Conservation (phyloP, 352 stramenopile genomes). For the Globisporangium lucens region DNA sequence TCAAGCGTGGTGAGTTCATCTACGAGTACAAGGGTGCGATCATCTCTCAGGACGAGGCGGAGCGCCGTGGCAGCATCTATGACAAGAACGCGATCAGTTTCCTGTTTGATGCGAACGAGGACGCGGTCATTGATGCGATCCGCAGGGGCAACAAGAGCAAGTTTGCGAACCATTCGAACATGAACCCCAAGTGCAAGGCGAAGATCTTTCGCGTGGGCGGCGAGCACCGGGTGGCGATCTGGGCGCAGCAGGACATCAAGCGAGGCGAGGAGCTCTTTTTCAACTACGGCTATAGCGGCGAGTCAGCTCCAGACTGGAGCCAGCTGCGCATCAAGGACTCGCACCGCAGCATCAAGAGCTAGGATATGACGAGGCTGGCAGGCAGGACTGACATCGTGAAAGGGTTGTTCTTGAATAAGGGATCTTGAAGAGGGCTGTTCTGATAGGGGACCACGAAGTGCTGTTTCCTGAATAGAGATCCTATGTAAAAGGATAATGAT, state of each 20-base stretch:
- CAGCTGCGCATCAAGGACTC: conserved; percentile 43
- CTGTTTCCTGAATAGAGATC: not conserved
- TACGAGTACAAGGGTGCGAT: conserved; percentile 68
- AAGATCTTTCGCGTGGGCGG: conserved; percentile 82
- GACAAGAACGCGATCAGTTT: conserved; percentile 87
- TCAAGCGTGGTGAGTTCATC: conserved; percentile 66
- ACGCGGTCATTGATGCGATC: conserved; percentile 89
- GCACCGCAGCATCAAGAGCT: conserved; percentile 9
- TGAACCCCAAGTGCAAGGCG: conserved; percentile 74
- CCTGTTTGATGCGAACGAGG: conserved; percentile 90
- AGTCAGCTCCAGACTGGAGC: conserved; percentile 63
- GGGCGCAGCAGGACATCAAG: conserved; percentile 85
- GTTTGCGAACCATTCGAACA: conserved; percentile 81
- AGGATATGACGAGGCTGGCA: not conserved
- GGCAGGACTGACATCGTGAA: too few relatives aligned
- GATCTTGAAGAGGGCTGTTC: not conserved
- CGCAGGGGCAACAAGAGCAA: conserved; percentile 93
- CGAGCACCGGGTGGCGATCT: conserved; percentile 91
- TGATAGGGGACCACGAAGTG: not conserved
- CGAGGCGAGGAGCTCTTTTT: conserved; percentile 75
- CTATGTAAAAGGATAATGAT: not conserved
- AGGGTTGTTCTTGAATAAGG: not conserved
- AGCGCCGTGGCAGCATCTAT: conserved; percentile 79
- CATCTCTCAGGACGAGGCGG: conserved; percentile 67
- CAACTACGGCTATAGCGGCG: conserved; percentile 63